Base-by-base conservation (phyloP, 2,329 filamentous ascomycete genomes). In the Aspergillus ruber region DNA sequence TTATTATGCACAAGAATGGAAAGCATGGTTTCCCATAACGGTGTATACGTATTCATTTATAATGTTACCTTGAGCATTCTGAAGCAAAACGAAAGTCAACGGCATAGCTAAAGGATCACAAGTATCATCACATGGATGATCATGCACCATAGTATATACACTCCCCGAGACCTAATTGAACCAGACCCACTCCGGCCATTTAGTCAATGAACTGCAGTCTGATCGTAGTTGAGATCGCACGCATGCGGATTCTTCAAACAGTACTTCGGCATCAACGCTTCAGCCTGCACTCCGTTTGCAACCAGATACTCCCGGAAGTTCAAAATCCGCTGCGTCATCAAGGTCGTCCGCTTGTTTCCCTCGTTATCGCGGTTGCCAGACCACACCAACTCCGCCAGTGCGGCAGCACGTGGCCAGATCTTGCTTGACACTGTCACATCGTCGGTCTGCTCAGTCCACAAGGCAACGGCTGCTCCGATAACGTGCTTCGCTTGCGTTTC, bases 231-330 rank as follows among this genome's bases (percentile, higher is more conserved):
- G 18, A 81, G 56, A 61, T 81, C 79, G 53, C 79, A 82, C 45
- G 74, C 70, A 60, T 82, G 79, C 10, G 79, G 77, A 56, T 81
- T 72, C 65, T 78, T 71, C 43, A 78, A 53, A 57, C 79, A 82
- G 57, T 80, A 81, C 65, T 80, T 80, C 9, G 79, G 76, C 61
- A 79, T 72, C 46, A 81, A 53, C 2, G 74, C 71, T 17, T 71
- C 60, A 9, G 78, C 79, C 52, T 65, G 62, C 1, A 81, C 67
- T 2, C 77, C 77, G 53, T 74, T 77, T 1, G 77, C 76, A 44
- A 81, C 71, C 6, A 82, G 66, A 51, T 80, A 81, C 65, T 82
- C 79, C 35, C 79, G 70, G 66, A 81, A 81, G 60, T 82, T 82
- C 9, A 81, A 57, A 44, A 82, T 74, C 4, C 79, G 69, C 64